These are phyloP conservation scores for Kernera saxatilis DNA, from an alignment of 345 rosid species.

Conservation along the genomic window DNA sequence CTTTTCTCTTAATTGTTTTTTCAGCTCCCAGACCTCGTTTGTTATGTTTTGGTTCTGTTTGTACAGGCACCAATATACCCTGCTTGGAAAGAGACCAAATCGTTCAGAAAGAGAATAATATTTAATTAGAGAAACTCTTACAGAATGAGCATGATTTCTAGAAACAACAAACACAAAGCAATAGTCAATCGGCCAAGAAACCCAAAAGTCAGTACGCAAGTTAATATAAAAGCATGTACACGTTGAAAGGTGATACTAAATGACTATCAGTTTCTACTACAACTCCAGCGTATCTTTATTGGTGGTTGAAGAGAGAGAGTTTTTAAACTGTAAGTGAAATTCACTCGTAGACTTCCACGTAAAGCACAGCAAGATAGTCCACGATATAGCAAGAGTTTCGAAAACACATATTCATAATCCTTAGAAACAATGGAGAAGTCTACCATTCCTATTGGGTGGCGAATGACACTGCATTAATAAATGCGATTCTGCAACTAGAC, in stretches of 20 bases:
- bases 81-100: conserved; percentile 26
- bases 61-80: conserved; percentile 79
- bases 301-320: not conserved
- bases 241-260: not conserved
- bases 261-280: not conserved
- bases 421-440: not conserved
- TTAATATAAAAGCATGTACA: not conserved
- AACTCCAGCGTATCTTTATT: not conserved
- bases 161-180: not conserved
- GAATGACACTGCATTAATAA: not conserved
- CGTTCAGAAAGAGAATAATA: not conserved
- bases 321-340: not conserved
- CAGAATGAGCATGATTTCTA: not conserved
- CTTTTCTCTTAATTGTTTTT: conserved; percentile 37
- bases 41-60: conserved; percentile 51
- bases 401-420: not conserved
- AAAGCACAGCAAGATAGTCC: not conserved
- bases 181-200: not conserved
- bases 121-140: not conserved
- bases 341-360: not conserved
- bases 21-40: conserved; percentile 80
- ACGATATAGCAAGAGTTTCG: not conserved
- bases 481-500: not conserved
- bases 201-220: not conserved
- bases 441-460: not conserved